Evolutionary conservation across 345 rosid species (phyloP), one percentile per base, ranked within the genome.

Genomic region (Luvunga scandens): DNA sequence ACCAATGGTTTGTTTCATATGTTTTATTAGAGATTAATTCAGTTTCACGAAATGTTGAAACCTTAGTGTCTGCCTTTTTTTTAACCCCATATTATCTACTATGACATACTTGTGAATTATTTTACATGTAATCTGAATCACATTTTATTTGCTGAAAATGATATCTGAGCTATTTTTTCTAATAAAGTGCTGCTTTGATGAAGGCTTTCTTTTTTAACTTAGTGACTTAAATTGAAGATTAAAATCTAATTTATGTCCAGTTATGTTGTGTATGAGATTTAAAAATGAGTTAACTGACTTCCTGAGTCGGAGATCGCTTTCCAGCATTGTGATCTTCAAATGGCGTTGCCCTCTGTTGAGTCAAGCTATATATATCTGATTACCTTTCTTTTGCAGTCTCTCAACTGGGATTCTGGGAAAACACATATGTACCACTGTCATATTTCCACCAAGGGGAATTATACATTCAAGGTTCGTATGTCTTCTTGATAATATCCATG

Each of bases 361-460:
- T 8, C 34, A 10, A 31, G 60, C 63, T 16, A 53, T 72, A 30
- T 1, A 31, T 59, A 77, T 21, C 62, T 62, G 28, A 79, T 53
- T 50, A 27, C 28, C 24, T 39, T 48, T 56, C 25, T 75, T 48
- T 68, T 62, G 77, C 88, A 92, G 97, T 36, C 45, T 25, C 72
- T 77, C 65, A 84, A 83, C 38, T 85, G 92, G 93, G 92, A 88
- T 85, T 78, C 88, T 14, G 87, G 82, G n/a, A 85, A 72, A 65
- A 83, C 93, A 0, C 86, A 81, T 57, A 22, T 77, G 57, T 92
- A 91, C 64, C 89, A 84, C 1, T 94, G 98, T 68, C 81, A 92
- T 78, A 90, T 91, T 60, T 83, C 83, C 75, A 24, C 62, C 2
- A 62, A 83, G 72, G 87, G 92, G 16, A 86, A 69, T 73, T 84